Percentiles rank a stretch among this genome's conserved stretches.
These are phyloP conservation scores for Microbotryum silenes-acaulis DNA, from an alignment of 1,284 basidiomycete species.

Conservation along the genomic window DNA sequence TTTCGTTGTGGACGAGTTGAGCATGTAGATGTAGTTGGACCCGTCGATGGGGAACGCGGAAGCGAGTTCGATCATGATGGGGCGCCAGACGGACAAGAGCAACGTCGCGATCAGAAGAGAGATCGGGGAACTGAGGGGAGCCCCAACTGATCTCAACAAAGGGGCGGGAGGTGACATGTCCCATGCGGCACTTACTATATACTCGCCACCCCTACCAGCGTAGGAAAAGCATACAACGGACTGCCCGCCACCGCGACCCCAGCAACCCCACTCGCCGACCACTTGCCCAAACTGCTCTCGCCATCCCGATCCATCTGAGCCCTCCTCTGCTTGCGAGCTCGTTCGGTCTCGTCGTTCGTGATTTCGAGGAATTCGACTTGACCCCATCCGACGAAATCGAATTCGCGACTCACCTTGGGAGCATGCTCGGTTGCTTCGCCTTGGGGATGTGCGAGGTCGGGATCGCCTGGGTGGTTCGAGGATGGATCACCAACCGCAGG, in stretches of 20 bases:
- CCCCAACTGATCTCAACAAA: not conserved
- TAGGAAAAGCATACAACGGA: conserved; percentile 62
- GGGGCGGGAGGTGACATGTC: no score
- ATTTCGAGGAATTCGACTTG: conserved; percentile 48
- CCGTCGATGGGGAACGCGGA: conserved; percentile 59
- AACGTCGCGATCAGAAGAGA: conserved; percentile 55
- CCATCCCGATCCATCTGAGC: conserved; percentile 42
- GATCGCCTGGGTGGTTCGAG: no score
- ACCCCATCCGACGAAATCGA: conserved; percentile 49
- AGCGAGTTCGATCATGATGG: conserved; percentile 60
- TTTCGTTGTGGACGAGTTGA: conserved; percentile 49
- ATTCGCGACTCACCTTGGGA: conserved; percentile 2
- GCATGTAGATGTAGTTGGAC: conserved; percentile 59
- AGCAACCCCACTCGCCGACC: conserved; percentile 52
- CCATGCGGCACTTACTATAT: conserved; percentile 41
- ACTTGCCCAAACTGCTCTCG: conserved; percentile 14
- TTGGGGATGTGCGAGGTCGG: no score
- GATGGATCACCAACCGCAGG: no score
- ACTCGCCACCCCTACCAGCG: conserved; percentile 53
- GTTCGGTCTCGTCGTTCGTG: conserved; percentile 39
- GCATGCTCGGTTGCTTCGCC: no score
- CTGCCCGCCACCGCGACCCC: conserved; percentile 62
- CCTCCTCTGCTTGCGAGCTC: conserved; percentile 34
- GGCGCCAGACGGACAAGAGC: conserved; percentile 58
- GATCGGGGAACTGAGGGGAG: conserved; percentile 49